Evolutionary conservation across 768 basidiomycete species (phyloP).

Genomic region (Gelatoporia subvermispora): DNA sequence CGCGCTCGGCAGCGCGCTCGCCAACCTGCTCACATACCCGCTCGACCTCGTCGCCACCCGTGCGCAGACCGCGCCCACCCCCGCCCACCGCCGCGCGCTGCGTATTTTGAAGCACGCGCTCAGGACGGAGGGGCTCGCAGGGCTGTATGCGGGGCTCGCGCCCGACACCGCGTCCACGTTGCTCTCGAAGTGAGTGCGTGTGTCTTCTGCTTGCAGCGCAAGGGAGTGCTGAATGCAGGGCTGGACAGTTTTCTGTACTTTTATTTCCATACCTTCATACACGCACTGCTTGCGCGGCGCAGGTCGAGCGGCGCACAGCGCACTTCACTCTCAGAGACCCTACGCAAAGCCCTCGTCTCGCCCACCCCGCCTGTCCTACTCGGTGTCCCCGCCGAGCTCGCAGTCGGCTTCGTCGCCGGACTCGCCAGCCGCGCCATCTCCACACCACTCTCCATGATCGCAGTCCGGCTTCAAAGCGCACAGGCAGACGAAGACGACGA

Average conservation of each 20-base stretch:
- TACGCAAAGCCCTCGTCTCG: slow-evolving; percentile 5
- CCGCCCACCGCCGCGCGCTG: slow-evolving; percentile 9
- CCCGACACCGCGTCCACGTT: slow-evolving; percentile 51
- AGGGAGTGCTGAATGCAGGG: neutral
- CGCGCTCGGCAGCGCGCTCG: slow-evolving; percentile 49
- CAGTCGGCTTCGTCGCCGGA: slow-evolving; percentile 53
- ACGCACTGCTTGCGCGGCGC: slow-evolving; percentile 34
- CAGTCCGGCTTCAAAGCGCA: slow-evolving; percentile 47
- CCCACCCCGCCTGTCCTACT: slow-evolving; percentile 18
- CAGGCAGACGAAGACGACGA: slow-evolving; percentile 29
- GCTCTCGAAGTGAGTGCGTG: slow-evolving; percentile 42
- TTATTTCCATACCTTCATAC: slow-evolving; percentile 51
- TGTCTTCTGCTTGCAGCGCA: neutral
- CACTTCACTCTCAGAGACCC: neutral
- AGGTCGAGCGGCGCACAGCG: slow-evolving; percentile 5
- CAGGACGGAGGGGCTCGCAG: slow-evolving; percentile 35
- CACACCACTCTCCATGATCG: slow-evolving; percentile 52
- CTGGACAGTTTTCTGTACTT: slow-evolving; percentile 53
- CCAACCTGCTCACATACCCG: slow-evolving; percentile 51
- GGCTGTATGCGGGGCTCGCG: slow-evolving; percentile 47
- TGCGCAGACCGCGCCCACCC: slow-evolving; percentile 25
- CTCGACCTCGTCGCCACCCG: slow-evolving; percentile 54
- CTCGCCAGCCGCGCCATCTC: slow-evolving; percentile 50
- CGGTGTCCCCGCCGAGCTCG: slow-evolving; percentile 42
- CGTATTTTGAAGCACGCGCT: slow-evolving; percentile 34